These are phyloP conservation scores for Venturia pyrina DNA, from an alignment of 2,329 filamentous ascomycete genomes.

Conservation along the genomic window DNA sequence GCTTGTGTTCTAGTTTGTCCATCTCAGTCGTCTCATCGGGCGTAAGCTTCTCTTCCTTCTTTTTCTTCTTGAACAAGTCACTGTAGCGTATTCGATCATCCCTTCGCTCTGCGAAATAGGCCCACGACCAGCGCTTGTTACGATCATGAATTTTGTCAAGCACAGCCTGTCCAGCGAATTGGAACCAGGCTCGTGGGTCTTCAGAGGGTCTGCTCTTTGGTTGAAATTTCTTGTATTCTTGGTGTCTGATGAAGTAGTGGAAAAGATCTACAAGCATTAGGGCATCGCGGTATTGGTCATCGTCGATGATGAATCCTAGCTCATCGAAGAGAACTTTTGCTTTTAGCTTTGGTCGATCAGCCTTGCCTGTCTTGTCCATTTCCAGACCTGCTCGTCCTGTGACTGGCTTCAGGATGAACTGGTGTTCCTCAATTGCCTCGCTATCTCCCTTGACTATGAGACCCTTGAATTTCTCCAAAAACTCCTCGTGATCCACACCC, in stretches of 20 bases:
- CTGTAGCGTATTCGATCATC: slow-evolving; percentile 88
- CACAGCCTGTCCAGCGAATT: slow-evolving; percentile 82
- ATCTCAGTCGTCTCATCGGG: slow-evolving; percentile 63
- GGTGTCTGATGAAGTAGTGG: slow-evolving; percentile 95
- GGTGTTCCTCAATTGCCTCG: slow-evolving; percentile 50
- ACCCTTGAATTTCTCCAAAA: slow-evolving; percentile 65
- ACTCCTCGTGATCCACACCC: slow-evolving; percentile 59
- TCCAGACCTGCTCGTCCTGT: slow-evolving; percentile 91
- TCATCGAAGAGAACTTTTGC: slow-evolving; percentile 90
- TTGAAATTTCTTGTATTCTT: slow-evolving; percentile 90
- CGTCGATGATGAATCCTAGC: slow-evolving; percentile 93
- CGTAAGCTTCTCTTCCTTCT: slow-evolving; percentile 57
- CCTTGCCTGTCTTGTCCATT: slow-evolving; percentile 82
- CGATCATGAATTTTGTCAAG: slow-evolving; percentile 89
- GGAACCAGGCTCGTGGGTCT: slow-evolving; percentile 84
- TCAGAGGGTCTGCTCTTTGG: slow-evolving; percentile 80
- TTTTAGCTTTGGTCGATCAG: slow-evolving; percentile 75
- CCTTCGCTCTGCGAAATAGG: slow-evolving; percentile 81
- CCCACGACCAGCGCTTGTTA: slow-evolving; percentile 93
- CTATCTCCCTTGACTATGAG: slow-evolving; percentile 69
- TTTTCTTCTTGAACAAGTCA: slow-evolving; percentile 88
- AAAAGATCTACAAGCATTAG: slow-evolving; percentile 98
- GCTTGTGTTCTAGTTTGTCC: slow-evolving; percentile 70
- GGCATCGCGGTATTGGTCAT: slow-evolving; percentile 92
- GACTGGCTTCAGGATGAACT: slow-evolving; percentile 93